Evolutionary conservation across 371 early-diverging fungal species (phyloP), one percentile per base, ranked within the genome.

Genomic region (Coemansia sp.): DNA sequence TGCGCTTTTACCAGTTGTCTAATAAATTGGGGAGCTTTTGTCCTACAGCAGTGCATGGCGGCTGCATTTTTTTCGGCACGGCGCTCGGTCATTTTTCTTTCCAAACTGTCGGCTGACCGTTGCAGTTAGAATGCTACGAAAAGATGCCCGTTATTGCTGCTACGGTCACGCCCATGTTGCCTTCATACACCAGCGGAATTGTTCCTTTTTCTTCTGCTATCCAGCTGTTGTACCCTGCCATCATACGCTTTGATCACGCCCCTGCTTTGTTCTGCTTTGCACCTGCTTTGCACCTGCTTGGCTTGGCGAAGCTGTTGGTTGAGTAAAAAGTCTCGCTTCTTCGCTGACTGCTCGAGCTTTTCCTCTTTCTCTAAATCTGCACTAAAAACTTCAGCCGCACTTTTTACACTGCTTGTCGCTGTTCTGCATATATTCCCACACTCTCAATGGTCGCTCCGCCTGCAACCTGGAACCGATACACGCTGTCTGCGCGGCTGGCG

Each of bases 401-500:
- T n/a, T 37, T 14, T 21, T 37, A 14, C 21, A 21, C 11, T 51
- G 22, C 22, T 51, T 48, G 50, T 31, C 5, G 47, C 50, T 4
- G 40, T 59, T 29, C 16, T 7, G n/a, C 34, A 24, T 11, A 24
- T 11, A 16, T 54, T 54, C 22, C n/a, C 48, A 48, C 48, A 21
- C 48, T 18, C 21, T 61, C 26, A 63, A 75, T 75, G 75, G 75
- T 75, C 18, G 71, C 67, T 26, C 62, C 67, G 26, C 61, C 66
- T 11, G 29, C 40, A 22, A 24, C 18, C 52, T 61, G 67, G 64
- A 75, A 74, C 63, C 75, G 75, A 16, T 74, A 69, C 59, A 47
- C 66, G 39, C 57, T 53, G 13, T 58, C 65, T n/a, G 34, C 54
- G 42, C 68, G 47, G 8, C 61, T 26, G 50, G 34, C 54, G 10